Evolutionary conservation across 2,329 filamentous ascomycete genomes (phyloP).

Genomic region (Colletotrichum cordylinicola): DNA sequence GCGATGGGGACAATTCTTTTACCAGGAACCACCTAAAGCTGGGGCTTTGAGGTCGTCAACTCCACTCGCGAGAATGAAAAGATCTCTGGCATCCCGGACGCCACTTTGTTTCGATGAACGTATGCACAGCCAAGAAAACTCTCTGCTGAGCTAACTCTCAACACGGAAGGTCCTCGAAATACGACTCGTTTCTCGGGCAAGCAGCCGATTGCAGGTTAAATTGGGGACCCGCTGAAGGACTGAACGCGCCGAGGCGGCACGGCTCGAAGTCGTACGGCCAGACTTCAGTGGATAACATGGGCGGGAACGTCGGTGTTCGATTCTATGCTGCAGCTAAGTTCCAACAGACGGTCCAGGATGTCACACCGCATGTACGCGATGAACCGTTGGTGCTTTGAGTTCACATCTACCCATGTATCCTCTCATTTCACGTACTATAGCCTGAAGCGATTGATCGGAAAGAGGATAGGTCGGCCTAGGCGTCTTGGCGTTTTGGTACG

Average conservation of each 20-base stretch:
- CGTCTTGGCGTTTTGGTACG: not conserved
- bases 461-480: not conserved
- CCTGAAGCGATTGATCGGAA: not conserved
- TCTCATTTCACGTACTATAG: not conserved
- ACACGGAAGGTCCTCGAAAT: not conserved
- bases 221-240: not conserved
- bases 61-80: not conserved
- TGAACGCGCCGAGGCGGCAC: not conserved
- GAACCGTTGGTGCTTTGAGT: not conserved
- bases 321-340: not conserved
- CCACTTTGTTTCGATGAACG: not conserved
- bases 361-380: not conserved
- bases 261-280: not conserved
- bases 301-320: not conserved
- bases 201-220: not conserved
- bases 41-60: not conserved
- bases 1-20: fast-evolving
- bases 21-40: not conserved
- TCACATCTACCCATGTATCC: not conserved
- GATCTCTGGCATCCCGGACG: not conserved
- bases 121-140: not conserved
- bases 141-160: not conserved
- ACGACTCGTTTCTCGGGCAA: not conserved
- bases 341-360: not conserved
- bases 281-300: not conserved